phyloP scores from a whole-genome alignment of 352 stramenopile genomes.

The Pythium biforme region DNA sequence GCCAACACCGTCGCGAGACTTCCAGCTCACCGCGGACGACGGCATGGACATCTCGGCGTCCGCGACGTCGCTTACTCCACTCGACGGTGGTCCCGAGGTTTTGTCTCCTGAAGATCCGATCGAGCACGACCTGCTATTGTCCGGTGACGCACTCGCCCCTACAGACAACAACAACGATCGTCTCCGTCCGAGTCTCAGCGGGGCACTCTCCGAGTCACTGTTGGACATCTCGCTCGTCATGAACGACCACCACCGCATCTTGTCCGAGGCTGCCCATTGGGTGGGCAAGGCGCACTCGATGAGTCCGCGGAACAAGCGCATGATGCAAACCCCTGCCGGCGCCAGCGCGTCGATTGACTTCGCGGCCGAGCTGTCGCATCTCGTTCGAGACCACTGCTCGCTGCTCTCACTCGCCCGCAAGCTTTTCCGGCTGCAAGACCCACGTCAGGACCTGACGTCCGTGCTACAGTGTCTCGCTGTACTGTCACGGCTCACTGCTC shows the following conservation, averaged over 20 bases:
- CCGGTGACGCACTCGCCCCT: conserved; percentile 17
- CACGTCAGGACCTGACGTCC: conserved; percentile 44
- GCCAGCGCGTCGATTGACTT: conserved; percentile 28
- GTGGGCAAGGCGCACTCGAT: conserved; percentile 35
- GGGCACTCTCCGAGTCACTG: conserved; percentile 49
- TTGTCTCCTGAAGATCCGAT: conserved; percentile 15
- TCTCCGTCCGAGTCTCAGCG: neutral
- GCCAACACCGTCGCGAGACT: conserved; percentile 23
- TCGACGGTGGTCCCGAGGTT: neutral
- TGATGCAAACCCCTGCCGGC: neutral
- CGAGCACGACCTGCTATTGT: conserved; percentile 5
- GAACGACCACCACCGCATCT: conserved; percentile 66
- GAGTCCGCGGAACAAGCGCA: conserved; percentile 19
- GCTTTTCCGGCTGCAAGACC: conserved; percentile 56
- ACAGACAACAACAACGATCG: neutral
- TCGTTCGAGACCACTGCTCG: conserved; percentile 57
- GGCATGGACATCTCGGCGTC: neutral
- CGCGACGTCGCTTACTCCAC: neutral
- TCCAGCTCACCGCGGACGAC: neutral
- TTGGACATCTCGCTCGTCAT: conserved; percentile 77
- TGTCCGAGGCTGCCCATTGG: conserved; percentile 50
- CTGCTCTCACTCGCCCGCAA: conserved; percentile 45
- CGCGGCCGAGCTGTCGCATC: conserved; percentile 42
- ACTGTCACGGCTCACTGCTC: conserved; percentile 33
- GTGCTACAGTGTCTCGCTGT: conserved; percentile 59